Conservation (phyloP, 257 asterid genomes). For the Solanum bulbocastanum region DNA sequence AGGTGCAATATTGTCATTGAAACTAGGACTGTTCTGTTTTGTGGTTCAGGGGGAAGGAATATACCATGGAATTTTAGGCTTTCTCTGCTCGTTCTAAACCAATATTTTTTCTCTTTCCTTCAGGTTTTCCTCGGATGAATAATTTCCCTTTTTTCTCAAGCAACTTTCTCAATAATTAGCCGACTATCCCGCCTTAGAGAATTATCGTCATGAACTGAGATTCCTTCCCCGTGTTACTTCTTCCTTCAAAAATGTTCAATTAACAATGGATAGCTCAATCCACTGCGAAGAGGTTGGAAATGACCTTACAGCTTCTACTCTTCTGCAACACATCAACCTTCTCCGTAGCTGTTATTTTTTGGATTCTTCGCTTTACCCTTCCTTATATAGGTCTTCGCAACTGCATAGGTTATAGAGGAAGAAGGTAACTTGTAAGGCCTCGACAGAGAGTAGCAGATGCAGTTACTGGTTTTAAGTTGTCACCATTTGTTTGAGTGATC, state of each 20-base stretch:
- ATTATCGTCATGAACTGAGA: not conserved
- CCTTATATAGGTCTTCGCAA: not conserved
- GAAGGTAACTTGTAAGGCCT: not conserved
- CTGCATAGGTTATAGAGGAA: not conserved
- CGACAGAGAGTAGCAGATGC: not conserved
- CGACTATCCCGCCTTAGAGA: not conserved
- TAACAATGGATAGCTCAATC: not conserved
- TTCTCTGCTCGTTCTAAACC: not conserved
- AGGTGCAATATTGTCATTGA: not conserved
- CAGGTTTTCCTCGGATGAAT: not conserved
- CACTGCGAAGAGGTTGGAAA: not conserved
- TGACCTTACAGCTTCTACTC: not conserved
- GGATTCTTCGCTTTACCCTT: not conserved
- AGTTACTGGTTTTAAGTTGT: not conserved
- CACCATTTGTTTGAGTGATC: not conserved
- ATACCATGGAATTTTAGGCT: not conserved
- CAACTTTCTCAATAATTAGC: not conserved
- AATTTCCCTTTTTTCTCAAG: not conserved
- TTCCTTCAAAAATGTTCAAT: not conserved
- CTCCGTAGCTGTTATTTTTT: not conserved
- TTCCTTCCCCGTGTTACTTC: not conserved
- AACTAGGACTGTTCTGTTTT: not conserved
- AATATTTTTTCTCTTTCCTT: not conserved
- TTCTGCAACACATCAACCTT: not conserved
- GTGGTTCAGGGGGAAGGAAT: not conserved